Evolutionary conservation across 2,329 filamentous ascomycete genomes (phyloP), one percentile per base, ranked within the genome.

Genomic region (Xylaria sp.): DNA sequence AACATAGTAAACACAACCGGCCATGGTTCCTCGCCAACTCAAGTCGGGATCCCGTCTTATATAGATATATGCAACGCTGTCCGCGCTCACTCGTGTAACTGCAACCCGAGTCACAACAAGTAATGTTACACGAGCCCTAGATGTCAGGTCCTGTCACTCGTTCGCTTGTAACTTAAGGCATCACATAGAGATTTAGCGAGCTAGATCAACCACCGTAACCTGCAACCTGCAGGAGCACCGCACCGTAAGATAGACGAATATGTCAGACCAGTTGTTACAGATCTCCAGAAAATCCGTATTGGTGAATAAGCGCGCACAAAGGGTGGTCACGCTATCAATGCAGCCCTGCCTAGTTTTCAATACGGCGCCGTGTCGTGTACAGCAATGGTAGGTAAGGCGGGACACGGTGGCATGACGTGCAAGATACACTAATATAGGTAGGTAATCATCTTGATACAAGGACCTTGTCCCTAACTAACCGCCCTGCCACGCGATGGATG

Each of bases 301-400:
- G 62, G 59, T 58, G 56, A 67, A 66, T 66, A 61, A 61, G 66
- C 62, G 60, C 49, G 52, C 60, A 8, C 58, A 36, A 59, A 67
- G 48, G 66, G 12, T 58, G 36, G 51, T 66, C 60, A 69, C 66
- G 43, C 59, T 67, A 49, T 66, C 60, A 52, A 71, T 66, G 62
- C 66, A 66, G 62, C 54, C 66, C 58, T 62, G 59, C 60, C 31
- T 54, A 33, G 43, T 25, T 33, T 49, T 41, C 18, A 43, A 65
- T 58, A 62, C 52, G 48, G 58, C 48, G 36, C 52, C 61, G 48
- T 56, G 12, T 55, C 15, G 12, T n/a, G 36, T 46, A n/a, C 41
- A n/a, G 8, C 41, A 46, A 31, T 39, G n/a, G 58, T 20, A 52
- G 12, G 9, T 31, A 31, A 48, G n/a, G 18, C 8, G 23, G 49